Percentiles rank a stretch among this genome's conserved stretches.
Conservation (phyloP, 352 stramenopile species). For the Peronosclerospora sorghi region DNA sequence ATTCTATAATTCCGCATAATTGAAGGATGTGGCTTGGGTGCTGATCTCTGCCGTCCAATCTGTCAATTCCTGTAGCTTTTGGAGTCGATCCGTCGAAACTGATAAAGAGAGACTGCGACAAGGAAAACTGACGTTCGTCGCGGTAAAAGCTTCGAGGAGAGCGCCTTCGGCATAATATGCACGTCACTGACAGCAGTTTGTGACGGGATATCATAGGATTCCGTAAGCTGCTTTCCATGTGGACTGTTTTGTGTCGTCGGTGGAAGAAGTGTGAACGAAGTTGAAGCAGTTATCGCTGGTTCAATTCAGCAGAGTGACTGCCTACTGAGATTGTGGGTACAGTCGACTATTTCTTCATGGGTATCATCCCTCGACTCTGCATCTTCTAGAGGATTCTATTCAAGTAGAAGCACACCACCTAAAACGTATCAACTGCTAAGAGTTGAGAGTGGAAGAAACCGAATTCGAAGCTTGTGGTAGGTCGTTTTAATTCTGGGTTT, state of each 20-base stretch:
- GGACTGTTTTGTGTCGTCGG: no score
- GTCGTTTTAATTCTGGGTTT: background rate
- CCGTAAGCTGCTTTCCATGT: no score
- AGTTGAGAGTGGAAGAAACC: constrained; percentile 16
- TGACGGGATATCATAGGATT: no score
- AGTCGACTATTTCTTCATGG: constrained; percentile 4
- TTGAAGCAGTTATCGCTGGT: background rate
- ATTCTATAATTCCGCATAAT: no score
- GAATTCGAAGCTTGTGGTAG: constrained; percentile 49
- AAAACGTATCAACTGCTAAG: background rate
- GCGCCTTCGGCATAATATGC: no score
- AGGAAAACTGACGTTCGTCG: no score
- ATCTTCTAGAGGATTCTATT: constrained; percentile 32
- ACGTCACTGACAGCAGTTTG: no score
- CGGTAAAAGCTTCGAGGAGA: no score
- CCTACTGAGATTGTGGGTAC: no score
- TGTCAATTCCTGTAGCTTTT: constrained; percentile 52
- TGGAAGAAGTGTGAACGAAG: background rate
- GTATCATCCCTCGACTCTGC: constrained; percentile 7
- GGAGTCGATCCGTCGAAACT: constrained; percentile 35
- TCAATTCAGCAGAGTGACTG: background rate
- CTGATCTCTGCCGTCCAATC: constrained; percentile 40
- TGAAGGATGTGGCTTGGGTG: constrained; percentile 1
- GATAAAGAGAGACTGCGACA: constrained; percentile 11
- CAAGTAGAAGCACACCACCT: background rate